Evolutionary conservation across 352 stramenopile species (phyloP).

Genomic region (Globisporangium solare): DNA sequence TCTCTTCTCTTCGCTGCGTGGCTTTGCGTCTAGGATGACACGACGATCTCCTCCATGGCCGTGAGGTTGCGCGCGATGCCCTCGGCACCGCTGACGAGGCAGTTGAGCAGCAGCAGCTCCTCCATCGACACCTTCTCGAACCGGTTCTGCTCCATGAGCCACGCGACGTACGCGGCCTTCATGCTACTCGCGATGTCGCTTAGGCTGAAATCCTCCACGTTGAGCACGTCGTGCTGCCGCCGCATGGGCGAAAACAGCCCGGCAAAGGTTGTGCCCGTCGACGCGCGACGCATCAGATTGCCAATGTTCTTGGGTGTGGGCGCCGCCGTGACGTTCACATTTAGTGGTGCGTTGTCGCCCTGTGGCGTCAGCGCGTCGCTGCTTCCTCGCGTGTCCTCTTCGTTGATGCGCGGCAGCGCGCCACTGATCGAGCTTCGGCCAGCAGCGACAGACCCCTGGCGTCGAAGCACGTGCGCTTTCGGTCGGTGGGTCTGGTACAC

Average conservation of each 20-base stretch:
- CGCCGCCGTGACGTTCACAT: not conserved
- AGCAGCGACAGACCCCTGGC: constrained; percentile 7
- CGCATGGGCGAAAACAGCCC: constrained; percentile 52
- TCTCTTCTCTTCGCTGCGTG: not conserved
- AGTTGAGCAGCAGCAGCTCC: constrained; percentile 77
- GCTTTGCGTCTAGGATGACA: constrained; percentile 37
- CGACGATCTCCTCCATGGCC: constrained; percentile 69
- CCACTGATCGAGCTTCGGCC: constrained; percentile 14
- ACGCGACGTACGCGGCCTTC: constrained; percentile 76
- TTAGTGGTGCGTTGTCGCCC: not conserved
- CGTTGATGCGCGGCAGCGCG: constrained; percentile 31
- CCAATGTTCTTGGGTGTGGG: constrained; percentile 29
- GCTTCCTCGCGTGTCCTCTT: constrained; percentile 20
- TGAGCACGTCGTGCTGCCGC: constrained; percentile 74
- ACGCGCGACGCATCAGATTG: constrained; percentile 19
- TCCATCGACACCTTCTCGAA: constrained; percentile 81
- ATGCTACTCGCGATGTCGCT: constrained; percentile 64
- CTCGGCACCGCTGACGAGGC: constrained; percentile 75
- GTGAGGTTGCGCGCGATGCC: constrained; percentile 71
- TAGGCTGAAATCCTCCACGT: constrained; percentile 76
- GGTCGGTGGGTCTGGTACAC: constrained; percentile 50
- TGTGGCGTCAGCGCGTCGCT: constrained; percentile 18
- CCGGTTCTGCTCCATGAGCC: constrained; percentile 68
- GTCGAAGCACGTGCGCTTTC: constrained; percentile 20
- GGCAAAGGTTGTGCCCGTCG: constrained; percentile 15